Conservation (phyloP, 1,139 yeast genomes). For the Pichia sp. region DNA sequence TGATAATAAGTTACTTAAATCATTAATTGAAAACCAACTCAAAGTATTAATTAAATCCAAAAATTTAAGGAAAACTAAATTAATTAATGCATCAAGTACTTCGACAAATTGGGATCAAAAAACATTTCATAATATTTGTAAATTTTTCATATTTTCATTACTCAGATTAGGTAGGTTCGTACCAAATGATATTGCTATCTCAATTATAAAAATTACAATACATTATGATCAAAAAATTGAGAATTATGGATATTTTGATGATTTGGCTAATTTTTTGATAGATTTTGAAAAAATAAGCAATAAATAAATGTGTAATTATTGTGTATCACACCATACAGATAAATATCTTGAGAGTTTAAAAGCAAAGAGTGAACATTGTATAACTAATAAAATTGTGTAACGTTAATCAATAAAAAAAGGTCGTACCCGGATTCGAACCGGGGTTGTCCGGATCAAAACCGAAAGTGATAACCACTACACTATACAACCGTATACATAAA, state of each 20-base stretch:
- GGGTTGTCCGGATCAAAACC: constrained; percentile 81
- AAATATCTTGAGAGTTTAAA: too few species aligned
- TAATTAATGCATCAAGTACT: constrained; percentile 23
- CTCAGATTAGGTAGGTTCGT: constrained; percentile 29
- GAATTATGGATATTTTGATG: constrained; percentile 26
- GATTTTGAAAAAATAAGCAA: neutral
- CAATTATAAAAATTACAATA: constrained; percentile 17
- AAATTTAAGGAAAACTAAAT: neutral
- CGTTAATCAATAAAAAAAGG: constrained; percentile 33
- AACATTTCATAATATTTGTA: constrained; percentile 25
- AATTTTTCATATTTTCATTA: constrained; percentile 25
- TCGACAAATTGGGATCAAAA: constrained; percentile 29
- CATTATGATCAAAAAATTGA: constrained; percentile 15
- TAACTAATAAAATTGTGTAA: neutral
- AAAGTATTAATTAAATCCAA: neutral
- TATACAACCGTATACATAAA: constrained; percentile 36
- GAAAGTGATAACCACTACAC: constrained; percentile 65
- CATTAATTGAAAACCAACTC: constrained; percentile 10
- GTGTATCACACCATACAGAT: too few species aligned
- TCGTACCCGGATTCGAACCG: constrained; percentile 96
- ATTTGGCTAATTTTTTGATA: constrained; percentile 13
- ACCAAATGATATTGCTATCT: constrained; percentile 25
- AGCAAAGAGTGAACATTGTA: neutral
- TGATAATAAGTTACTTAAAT: constrained; percentile 20
- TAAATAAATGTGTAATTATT: neutral